Percentiles rank a stretch among this genome's conserved stretches.
These are phyloP conservation scores for Coemansia sp. DNA, from an alignment of 192 early-diverging fungal genomes.

Conservation along the genomic window DNA sequence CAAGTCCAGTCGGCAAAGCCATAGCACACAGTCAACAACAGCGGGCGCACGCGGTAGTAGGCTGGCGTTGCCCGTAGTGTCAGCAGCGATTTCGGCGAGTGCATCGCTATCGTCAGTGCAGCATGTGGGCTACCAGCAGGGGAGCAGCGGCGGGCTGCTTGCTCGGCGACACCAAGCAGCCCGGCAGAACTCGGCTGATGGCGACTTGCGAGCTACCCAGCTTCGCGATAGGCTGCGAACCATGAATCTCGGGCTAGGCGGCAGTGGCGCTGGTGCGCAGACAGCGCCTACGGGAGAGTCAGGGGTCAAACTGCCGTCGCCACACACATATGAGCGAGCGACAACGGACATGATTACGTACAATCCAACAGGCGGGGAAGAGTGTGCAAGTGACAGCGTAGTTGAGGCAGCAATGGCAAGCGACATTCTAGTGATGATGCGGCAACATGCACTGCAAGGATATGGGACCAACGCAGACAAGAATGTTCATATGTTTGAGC, in stretches of 20 bases:
- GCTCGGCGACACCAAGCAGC: conserved; percentile 15
- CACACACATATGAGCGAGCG: conserved; percentile 8
- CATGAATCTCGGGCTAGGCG: conserved; percentile 12
- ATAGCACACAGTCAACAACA: conserved; percentile 6
- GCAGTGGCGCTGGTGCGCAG: background rate
- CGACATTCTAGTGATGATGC: conserved; percentile 84
- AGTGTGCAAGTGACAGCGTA: background rate
- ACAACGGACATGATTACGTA: conserved; percentile 4
- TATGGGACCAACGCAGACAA: conserved; percentile 75
- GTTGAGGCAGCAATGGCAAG: conserved; percentile 18
- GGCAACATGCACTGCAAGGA: conserved; percentile 67
- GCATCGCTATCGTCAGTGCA: conserved; percentile 15
- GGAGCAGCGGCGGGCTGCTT: conserved; percentile 5
- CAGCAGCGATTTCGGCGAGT: conserved; percentile 8
- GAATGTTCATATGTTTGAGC: conserved; percentile 27
- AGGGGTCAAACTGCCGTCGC: conserved; percentile 6
- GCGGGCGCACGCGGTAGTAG: conserved; percentile 3
- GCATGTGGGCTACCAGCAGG: conserved; percentile 3
- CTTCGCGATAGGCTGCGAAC: conserved; percentile 14
- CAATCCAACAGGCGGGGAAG: conserved; percentile 15
- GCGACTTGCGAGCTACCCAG: conserved; percentile 10
- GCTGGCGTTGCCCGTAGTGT: conserved; percentile 4
- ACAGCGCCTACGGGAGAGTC: background rate
- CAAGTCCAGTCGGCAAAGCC: conserved; percentile 10
- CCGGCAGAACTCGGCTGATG: conserved; percentile 1